Conservation (phyloP, 2,329 filamentous ascomycete genomes). For the Arthrobotrys musiformis region DNA sequence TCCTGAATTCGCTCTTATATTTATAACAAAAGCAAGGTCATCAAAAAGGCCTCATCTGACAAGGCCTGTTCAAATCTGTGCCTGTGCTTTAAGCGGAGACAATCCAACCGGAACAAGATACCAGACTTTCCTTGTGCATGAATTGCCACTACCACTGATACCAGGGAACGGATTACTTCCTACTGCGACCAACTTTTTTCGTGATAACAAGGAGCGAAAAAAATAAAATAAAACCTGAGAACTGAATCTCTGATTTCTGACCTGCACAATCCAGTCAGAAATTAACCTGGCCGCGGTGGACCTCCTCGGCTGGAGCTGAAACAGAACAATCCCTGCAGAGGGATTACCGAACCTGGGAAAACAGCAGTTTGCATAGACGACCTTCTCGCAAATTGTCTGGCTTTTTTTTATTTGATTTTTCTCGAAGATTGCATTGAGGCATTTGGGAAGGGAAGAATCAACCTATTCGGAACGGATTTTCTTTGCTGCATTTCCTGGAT, state of each 20-base stretch:
- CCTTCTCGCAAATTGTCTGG: constrained; percentile 54
- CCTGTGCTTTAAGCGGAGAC: constrained; percentile 50
- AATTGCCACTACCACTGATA: constrained; percentile 41
- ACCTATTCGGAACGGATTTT: constrained; percentile 54
- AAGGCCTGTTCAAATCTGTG: constrained; percentile 36
- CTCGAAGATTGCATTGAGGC: constrained; percentile 55
- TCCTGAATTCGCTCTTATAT: constrained; percentile 39
- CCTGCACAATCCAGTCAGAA: constrained; percentile 39
- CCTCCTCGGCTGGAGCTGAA: constrained; percentile 54
- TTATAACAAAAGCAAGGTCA: constrained; percentile 50
- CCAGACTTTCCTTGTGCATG: constrained; percentile 29
- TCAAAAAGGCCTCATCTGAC: constrained; percentile 52
- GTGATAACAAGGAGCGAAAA: constrained; percentile 39
- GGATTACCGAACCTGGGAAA: constrained; percentile 55
- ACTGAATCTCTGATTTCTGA: constrained; percentile 24
- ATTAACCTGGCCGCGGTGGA: constrained; percentile 39
- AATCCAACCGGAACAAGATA: constrained; percentile 40
- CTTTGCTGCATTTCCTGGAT: constrained; percentile 38
- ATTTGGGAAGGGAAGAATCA: constrained; percentile 51
- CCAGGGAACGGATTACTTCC: constrained; percentile 38
- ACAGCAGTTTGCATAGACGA: constrained; percentile 50
- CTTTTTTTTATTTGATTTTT: too few relatives aligned
- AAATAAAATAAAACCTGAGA: constrained; percentile 17
- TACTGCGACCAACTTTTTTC: constrained; percentile 13
- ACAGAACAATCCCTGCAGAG: constrained; percentile 49